Conservation (phyloP, 2,329 filamentous ascomycete genomes). For the Colletotrichum sp. region DNA sequence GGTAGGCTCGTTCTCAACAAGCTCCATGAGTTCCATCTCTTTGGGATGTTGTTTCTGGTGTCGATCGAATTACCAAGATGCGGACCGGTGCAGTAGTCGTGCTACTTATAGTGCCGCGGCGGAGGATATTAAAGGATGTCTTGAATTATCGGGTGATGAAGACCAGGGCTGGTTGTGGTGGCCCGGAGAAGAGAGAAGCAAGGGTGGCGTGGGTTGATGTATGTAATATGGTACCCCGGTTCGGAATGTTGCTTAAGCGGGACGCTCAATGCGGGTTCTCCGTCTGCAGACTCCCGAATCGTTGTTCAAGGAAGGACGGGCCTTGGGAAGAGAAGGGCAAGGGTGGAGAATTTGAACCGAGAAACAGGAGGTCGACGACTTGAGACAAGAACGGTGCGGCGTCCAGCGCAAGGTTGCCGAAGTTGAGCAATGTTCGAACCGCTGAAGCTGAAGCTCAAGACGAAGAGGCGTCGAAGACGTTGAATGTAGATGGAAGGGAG, state of each 20-base stretch:
- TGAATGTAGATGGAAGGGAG: not conserved
- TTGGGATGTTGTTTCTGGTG: slow-evolving; percentile 25
- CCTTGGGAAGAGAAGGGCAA: not conserved
- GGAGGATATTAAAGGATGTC: slow-evolving; percentile 7
- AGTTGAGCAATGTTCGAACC: slow-evolving; percentile 16
- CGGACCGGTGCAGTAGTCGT: slow-evolving; percentile 16
- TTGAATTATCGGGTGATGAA: slow-evolving; percentile 16
- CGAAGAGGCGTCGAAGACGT: not conserved
- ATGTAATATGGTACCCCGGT: slow-evolving; percentile 7
- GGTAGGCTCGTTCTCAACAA: slow-evolving; percentile 67
- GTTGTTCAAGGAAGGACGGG: slow-evolving; percentile 9
- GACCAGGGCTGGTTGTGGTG: not conserved
- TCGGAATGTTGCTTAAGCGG: slow-evolving; percentile 16
- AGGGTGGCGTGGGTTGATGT: slow-evolving; percentile 10
- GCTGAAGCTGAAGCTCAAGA: slow-evolving; percentile 1
- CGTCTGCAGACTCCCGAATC: slow-evolving; percentile 10
- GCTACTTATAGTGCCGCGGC: slow-evolving; percentile 15
- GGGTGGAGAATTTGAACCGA: not conserved
- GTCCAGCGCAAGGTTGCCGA: slow-evolving; percentile 22
- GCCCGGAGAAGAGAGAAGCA: slow-evolving; percentile 7
- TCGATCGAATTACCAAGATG: slow-evolving; percentile 35
- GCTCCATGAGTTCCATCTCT: slow-evolving; percentile 68
- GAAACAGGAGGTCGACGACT: slow-evolving; percentile 12
- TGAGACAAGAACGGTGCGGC: slow-evolving; percentile 21
- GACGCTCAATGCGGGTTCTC: slow-evolving; percentile 15